phyloP scores from a whole-genome alignment of 495 filamentous ascomycete species.

The Aspergillus nanangensis region DNA sequence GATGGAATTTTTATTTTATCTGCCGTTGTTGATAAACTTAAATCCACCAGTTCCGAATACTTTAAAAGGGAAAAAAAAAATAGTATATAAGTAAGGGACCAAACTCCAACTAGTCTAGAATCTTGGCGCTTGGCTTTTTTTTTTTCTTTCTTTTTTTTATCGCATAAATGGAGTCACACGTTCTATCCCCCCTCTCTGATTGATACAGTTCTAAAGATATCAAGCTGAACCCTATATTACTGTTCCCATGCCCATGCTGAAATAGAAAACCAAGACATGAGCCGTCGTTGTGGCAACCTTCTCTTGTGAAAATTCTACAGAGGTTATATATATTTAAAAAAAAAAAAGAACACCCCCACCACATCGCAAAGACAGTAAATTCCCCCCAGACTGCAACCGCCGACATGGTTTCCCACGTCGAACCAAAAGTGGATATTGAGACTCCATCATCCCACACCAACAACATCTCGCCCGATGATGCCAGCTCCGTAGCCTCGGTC shows the following conservation, averaged over 20 bases:
- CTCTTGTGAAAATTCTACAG: too few species aligned
- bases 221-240: background rate
- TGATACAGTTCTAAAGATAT: background rate
- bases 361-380: too few species aligned
- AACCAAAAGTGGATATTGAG: conserved; percentile 14
- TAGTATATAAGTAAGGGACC: background rate
- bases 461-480: background rate
- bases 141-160: too few species aligned
- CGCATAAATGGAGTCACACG: background rate
- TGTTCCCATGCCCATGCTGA: too few species aligned
- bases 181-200: background rate
- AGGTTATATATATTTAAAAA: too few species aligned
- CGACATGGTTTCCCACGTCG: conserved; percentile 2
- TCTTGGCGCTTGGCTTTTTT: background rate
- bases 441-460: conserved; percentile 3
- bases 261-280: too few species aligned
- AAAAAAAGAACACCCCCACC: too few species aligned
- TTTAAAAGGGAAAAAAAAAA: background rate
- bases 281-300: too few species aligned
- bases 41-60: background rate
- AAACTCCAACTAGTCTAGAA: background rate
- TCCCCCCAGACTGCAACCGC: background rate
- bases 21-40: too few species aligned
- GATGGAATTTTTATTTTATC: too few species aligned
- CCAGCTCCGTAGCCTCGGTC: conserved; percentile 15